Evolutionary conservation across 305 asterid genomes (phyloP).

Genomic region (Ilex paraguariensis): DNA sequence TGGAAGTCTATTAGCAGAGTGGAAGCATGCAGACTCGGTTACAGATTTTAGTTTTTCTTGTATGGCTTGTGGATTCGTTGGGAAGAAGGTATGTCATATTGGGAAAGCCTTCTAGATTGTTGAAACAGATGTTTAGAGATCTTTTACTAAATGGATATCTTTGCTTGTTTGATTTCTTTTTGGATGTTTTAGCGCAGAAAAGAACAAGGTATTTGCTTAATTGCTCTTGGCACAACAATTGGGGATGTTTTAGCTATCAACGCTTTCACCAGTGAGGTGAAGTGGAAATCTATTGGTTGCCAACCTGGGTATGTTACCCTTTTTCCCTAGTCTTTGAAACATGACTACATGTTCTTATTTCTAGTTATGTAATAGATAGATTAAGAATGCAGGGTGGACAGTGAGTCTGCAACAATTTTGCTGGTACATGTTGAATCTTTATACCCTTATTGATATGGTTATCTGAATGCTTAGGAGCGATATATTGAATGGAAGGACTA

Average conservation of each 20-base stretch:
- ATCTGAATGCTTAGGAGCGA: no score
- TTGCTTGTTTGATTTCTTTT: slow-evolving; percentile 6
- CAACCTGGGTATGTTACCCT: no score
- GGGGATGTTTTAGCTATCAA: slow-evolving; percentile 24
- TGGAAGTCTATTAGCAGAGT: slow-evolving; percentile 24
- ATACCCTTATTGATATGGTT: no score
- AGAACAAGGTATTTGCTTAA: slow-evolving; percentile 18
- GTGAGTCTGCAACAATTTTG: no score
- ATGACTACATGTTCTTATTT: no score
- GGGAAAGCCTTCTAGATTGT: background rate
- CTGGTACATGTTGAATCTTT: no score
- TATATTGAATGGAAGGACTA: no score
- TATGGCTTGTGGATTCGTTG: slow-evolving; percentile 20
- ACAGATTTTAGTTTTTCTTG: slow-evolving; percentile 15
- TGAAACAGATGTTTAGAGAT: background rate
- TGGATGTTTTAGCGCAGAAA: slow-evolving; percentile 19
- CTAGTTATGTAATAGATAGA: no score
- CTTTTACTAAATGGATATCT: background rate
- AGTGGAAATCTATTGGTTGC: slow-evolving; percentile 21
- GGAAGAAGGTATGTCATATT: slow-evolving; percentile 24
- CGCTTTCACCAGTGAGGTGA: slow-evolving; percentile 12
- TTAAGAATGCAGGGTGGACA: no score
- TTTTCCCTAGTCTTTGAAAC: no score
- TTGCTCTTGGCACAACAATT: slow-evolving; percentile 23
- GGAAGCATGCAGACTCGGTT: slow-evolving; percentile 15